Percentiles rank a stretch among this genome's conserved stretches.
Conservation (phyloP, 345 rosid species). For the Syzygium aromaticum region DNA sequence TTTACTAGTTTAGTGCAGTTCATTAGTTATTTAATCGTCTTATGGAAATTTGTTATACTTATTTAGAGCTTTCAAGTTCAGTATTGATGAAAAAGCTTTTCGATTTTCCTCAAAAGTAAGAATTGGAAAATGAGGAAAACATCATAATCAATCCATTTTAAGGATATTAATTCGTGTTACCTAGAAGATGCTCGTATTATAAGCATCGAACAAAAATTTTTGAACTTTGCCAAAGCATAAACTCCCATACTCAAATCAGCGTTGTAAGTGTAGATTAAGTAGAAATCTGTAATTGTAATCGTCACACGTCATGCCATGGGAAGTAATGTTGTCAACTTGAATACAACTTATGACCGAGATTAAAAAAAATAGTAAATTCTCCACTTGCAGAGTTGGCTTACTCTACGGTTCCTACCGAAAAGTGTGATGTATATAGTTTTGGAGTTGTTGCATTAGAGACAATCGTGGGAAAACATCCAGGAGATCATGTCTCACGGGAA, state of each 20-base stretch:
- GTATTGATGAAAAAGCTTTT: neutral
- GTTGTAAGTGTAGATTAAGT: neutral
- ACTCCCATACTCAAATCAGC: neutral
- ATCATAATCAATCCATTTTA: neutral
- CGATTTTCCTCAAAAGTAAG: neutral
- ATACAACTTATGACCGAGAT: neutral
- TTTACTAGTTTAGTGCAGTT: neutral
- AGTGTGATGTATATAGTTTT: neutral
- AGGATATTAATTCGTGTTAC: neutral
- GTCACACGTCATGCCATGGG: neutral
- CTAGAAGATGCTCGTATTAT: neutral
- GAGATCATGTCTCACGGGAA: neutral
- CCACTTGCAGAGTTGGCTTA: neutral
- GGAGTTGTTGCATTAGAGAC: neutral
- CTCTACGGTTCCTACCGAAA: neutral
- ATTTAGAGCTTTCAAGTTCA: neutral
- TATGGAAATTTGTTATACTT: neutral
- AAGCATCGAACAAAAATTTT: neutral
- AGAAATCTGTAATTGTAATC: neutral
- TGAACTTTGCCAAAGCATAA: neutral
- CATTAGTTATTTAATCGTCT: neutral
- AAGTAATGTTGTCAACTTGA: neutral
- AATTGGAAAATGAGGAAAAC: neutral
- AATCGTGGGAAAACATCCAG: neutral
- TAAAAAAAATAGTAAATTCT: neutral